Conservation (phyloP, 768 basidiomycete genomes). For the Lactarius akahatsu region DNA sequence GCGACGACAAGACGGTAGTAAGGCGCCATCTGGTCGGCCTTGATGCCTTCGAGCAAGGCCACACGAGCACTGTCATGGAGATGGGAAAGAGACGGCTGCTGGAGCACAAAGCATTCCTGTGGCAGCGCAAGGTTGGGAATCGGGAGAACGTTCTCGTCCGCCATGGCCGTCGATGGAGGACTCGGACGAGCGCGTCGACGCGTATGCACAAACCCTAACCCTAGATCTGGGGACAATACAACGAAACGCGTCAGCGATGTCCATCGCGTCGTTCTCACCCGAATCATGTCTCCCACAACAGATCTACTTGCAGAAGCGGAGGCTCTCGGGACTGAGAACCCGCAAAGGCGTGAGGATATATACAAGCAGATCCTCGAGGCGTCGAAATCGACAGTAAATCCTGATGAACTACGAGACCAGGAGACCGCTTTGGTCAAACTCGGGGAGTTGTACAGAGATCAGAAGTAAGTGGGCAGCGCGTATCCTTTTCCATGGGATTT, state of each 20-base stretch:
- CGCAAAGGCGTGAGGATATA: constrained; percentile 65
- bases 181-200: constrained; percentile 19
- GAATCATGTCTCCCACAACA: constrained; percentile 36
- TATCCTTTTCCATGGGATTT: background rate
- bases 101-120: constrained; percentile 75
- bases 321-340: constrained; percentile 45
- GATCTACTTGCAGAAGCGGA: constrained; percentile 60
- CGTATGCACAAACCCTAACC: constrained; percentile 28
- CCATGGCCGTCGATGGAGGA: constrained; percentile 48
- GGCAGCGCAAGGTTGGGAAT: constrained; percentile 84
- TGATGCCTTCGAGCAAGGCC: constrained; percentile 69
- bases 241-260: constrained; percentile 25
- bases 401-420: constrained; percentile 71
- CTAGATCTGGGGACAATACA: constrained; percentile 4
- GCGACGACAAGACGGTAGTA: constrained; percentile 66
- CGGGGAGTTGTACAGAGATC: constrained; percentile 82
- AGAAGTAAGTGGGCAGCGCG: constrained; percentile 54
- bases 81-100: constrained; percentile 55
- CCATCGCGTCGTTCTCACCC: constrained; percentile 9
- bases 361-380: constrained; percentile 66
- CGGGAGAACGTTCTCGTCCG: constrained; percentile 80
- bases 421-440: constrained; percentile 83
- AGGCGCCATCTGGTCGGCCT: constrained; percentile 86
- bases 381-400: constrained; percentile 43
- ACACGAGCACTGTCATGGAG: constrained; percentile 67